Conservation (phyloP, 116 monocot species). For the Dioscorea cayenensis region DNA sequence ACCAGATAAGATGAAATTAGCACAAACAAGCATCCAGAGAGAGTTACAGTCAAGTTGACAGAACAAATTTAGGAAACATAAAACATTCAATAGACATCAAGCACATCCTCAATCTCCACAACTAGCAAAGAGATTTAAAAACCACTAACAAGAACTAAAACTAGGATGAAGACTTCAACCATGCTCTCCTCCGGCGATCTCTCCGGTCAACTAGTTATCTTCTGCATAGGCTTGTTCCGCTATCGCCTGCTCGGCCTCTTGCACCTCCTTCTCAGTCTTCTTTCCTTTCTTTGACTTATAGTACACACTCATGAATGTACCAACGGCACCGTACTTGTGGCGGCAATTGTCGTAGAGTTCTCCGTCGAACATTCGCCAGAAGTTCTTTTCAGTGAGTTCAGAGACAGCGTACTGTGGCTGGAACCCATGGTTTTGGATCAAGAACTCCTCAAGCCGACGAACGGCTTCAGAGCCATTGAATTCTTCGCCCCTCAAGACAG, state of each 20-base stretch:
- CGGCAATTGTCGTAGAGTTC: slow-evolving; percentile 51
- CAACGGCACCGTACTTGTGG: slow-evolving; percentile 45
- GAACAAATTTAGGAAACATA: not conserved
- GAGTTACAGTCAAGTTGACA: not conserved
- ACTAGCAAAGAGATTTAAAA: no score
- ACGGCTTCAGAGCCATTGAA: slow-evolving; percentile 43
- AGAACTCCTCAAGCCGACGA: slow-evolving; percentile 42
- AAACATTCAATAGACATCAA: no score
- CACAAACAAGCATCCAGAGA: no score
- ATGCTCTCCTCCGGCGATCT: not conserved
- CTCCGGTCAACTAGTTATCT: slow-evolving; percentile 11
- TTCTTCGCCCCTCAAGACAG: slow-evolving; percentile 49
- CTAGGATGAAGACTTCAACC: not conserved
- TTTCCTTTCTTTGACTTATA: slow-evolving; percentile 73
- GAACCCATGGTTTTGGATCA: slow-evolving; percentile 56
- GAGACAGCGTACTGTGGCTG: slow-evolving; percentile 71
- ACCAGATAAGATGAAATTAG: no score
- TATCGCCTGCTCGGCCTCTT: slow-evolving; percentile 50
- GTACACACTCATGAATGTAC: slow-evolving; percentile 72
- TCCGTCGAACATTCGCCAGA: slow-evolving; percentile 74
- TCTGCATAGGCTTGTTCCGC: slow-evolving; percentile 42
- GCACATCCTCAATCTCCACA: no score
- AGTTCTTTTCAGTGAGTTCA: slow-evolving; percentile 70
- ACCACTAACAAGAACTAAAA: no score
- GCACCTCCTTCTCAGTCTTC: slow-evolving; percentile 70